phyloP scores from a whole-genome alignment of 2,329 filamentous ascomycete species.

The Tolypocladium ophioglossoides region DNA sequence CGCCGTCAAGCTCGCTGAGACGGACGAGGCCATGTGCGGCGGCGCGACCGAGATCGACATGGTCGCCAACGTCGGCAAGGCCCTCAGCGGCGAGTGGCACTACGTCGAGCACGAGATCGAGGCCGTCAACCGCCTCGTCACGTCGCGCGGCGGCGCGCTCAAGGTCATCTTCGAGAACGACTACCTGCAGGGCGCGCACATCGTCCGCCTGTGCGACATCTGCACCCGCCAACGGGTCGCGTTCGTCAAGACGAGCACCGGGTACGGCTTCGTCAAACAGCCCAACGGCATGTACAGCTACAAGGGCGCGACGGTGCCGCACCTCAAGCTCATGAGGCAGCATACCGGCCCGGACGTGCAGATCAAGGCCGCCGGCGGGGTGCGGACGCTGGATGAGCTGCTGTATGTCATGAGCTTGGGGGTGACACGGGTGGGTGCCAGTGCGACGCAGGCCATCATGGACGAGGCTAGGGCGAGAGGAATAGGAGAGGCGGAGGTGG shows the following conservation, averaged over 20 bases:
- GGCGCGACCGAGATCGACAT: constrained; percentile 48
- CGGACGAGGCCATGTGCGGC: constrained; percentile 30
- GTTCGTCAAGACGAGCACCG: constrained; percentile 51
- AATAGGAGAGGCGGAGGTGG: constrained; percentile 19
- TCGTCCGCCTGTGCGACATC: constrained; percentile 41
- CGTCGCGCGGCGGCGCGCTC: constrained; percentile 28
- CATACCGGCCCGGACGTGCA: constrained; percentile 31
- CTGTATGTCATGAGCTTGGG: constrained; percentile 43
- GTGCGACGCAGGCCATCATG: constrained; percentile 42
- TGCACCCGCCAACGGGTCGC: constrained; percentile 39
- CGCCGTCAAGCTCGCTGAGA: constrained; percentile 42
- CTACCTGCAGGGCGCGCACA: constrained; percentile 38
- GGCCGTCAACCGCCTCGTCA: constrained; percentile 36
- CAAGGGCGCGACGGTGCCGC: constrained; percentile 37
- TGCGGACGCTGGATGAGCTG: constrained; percentile 45
- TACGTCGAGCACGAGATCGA: constrained; percentile 44
- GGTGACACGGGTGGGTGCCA: constrained; percentile 44
- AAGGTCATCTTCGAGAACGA: constrained; percentile 57
- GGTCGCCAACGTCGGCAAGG: constrained; percentile 51
- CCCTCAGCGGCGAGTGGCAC: constrained; percentile 42
- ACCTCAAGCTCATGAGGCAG: constrained; percentile 43
- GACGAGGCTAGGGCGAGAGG: constrained; percentile 41
- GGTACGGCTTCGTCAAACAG: constrained; percentile 50
- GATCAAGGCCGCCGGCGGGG: constrained; percentile 48
- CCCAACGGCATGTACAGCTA: constrained; percentile 39